phyloP scores from a whole-genome alignment of 2,329 filamentous ascomycete genomes.

The Blastomyces parvus region DNA sequence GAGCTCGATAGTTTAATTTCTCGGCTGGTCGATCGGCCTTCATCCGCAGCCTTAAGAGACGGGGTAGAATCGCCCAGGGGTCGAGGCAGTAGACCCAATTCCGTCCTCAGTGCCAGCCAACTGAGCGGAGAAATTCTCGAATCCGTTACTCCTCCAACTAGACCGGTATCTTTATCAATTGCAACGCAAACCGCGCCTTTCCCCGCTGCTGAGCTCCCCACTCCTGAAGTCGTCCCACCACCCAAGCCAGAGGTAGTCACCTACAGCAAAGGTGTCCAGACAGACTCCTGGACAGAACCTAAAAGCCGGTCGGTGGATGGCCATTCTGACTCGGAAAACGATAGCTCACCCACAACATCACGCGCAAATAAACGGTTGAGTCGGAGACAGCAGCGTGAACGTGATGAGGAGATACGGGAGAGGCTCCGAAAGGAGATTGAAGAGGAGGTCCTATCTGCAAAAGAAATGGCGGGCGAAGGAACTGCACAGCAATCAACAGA shows the following conservation, averaged over 20 bases:
- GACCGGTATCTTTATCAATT: conserved; percentile 37
- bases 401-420: conserved; percentile 80
- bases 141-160: conserved; percentile 30
- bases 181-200: conserved; percentile 57
- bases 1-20: conserved; percentile 78
- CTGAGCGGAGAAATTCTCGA: conserved; percentile 59
- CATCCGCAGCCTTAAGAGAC: conserved; percentile 55
- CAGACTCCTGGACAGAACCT: conserved; percentile 57
- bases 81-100: conserved; percentile 67
- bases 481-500: conserved; percentile 37
- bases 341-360: conserved; percentile 45
- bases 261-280: conserved; percentile 96
- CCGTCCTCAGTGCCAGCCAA: conserved; percentile 72
- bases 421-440: conserved; percentile 83
- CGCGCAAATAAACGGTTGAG: conserved; percentile 62
- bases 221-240: conserved; percentile 48
- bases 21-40: conserved; percentile 66
- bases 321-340: conserved; percentile 53
- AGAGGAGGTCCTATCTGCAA: conserved; percentile 71
- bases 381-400: conserved; percentile 67
- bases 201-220: conserved; percentile 63
- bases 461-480: conserved; percentile 33
- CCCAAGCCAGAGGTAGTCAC: conserved; percentile 67
- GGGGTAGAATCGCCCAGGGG: conserved; percentile 36
- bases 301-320: conserved; percentile 46